A percentile compares a stretch with the other conserved stretches of the same genome.
Conservation (phyloP, 2,329 filamentous ascomycete genomes). For the Paecilomyces dactylethromorphus region DNA sequence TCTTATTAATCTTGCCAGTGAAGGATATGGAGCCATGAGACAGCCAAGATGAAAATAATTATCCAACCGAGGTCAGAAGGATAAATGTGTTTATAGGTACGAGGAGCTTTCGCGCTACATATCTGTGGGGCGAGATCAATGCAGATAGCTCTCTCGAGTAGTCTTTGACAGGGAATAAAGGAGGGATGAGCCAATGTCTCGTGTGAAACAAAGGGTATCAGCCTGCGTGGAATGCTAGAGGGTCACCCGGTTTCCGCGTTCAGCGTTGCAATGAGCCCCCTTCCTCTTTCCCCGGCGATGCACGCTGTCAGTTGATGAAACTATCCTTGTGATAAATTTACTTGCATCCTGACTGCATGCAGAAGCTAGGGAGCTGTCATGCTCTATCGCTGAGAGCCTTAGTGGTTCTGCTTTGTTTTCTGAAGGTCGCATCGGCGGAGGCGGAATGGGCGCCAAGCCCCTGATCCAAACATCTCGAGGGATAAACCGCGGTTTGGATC, state of each 20-base stretch:
- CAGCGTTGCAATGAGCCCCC: neutral
- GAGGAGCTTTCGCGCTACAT: neutral
- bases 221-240: neutral
- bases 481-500: neutral
- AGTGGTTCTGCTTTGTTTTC: neutral
- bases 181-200: neutral
- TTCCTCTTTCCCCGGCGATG: too few relatives aligned
- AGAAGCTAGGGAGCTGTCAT: neutral
- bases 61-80: too few relatives aligned
- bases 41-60: too few relatives aligned
- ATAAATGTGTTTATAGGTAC: too few relatives aligned
- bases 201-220: neutral
- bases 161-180: neutral
- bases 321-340: neutral
- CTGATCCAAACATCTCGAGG: neutral
- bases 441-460: neutral
- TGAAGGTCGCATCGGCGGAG: neutral
- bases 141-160: neutral
- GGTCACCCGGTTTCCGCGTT: neutral
- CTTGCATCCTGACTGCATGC: neutral
- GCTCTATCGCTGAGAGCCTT: neutral
- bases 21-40: too few relatives aligned
- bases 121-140: neutral
- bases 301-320: neutral
- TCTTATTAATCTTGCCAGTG: too few relatives aligned